A percentile compares a stretch with the other conserved stretches of the same genome.
Conservation (phyloP, 2,329 filamentous ascomycete species). For the Talaromyces sp. region DNA sequence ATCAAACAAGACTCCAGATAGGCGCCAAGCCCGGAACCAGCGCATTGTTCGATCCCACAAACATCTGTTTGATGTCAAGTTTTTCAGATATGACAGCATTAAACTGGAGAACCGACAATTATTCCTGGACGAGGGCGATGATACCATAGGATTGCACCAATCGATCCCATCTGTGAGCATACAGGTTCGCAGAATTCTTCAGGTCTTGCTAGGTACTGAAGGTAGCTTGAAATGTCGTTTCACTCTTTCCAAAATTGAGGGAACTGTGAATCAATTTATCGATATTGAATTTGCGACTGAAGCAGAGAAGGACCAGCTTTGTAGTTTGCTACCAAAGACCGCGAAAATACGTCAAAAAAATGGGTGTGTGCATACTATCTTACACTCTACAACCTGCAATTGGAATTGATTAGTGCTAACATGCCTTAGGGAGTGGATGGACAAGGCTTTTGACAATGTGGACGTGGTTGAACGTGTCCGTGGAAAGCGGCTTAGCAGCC, state of each 20-base stretch:
- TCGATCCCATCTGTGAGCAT: conserved; percentile 14
- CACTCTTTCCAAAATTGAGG: conserved; percentile 23
- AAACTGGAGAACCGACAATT: conserved; percentile 16
- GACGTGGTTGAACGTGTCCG: conserved; percentile 14
- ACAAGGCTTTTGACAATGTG: conserved; percentile 28
- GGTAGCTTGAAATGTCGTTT: conserved; percentile 31
- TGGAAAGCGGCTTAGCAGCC: conserved; percentile 20
- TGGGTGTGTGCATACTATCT: conserved; percentile 23
- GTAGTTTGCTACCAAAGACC: conserved; percentile 17
- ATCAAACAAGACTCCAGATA: conserved; percentile 16
- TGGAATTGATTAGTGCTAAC: conserved; percentile 15
- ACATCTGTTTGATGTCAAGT: conserved; percentile 21
- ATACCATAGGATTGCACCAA: conserved; percentile 15
- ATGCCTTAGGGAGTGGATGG: conserved; percentile 31
- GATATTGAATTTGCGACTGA: conserved; percentile 30
- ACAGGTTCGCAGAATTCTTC: conserved; percentile 23
- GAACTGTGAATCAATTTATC: conserved; percentile 18
- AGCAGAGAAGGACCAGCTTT: conserved; percentile 24
- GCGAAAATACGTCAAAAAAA: conserved; percentile 22
- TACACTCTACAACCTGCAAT: not conserved
- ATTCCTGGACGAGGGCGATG: conserved; percentile 18
- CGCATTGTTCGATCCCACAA: conserved; percentile 9
- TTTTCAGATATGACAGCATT: conserved; percentile 24
- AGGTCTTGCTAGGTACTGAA: conserved; percentile 21
- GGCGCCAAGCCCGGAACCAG: not conserved